Evolutionary conservation across 2,329 filamentous ascomycete species (phyloP).

Genomic region (Botryotinia calthae): DNA sequence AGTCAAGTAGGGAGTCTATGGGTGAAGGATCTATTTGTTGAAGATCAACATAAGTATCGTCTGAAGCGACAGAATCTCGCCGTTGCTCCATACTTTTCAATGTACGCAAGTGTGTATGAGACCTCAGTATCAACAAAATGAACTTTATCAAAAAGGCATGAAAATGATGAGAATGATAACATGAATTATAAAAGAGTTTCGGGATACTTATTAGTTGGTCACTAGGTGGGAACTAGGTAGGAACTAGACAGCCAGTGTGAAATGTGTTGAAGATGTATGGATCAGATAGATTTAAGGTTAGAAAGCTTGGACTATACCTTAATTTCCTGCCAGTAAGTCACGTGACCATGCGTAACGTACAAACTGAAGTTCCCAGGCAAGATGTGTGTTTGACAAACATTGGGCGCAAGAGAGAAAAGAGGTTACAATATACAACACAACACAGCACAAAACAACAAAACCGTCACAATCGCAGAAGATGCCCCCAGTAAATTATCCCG

Average conservation of each 20-base stretch:
- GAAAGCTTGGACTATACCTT: conserved; percentile 32
- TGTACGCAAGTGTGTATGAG: background rate
- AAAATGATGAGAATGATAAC: conserved; percentile 4
- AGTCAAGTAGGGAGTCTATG: conserved; percentile 56
- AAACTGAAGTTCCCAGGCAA: background rate
- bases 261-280: conserved; percentile 27
- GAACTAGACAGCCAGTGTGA: conserved; percentile 3
- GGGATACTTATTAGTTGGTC: background rate
- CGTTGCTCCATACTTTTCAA: conserved; percentile 4
- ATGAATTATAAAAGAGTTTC: background rate
- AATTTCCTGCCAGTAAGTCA: background rate
- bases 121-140: background rate
- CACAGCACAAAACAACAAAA: background rate
- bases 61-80: conserved; percentile 45
- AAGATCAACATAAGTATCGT: conserved; percentile 62
- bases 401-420: background rate
- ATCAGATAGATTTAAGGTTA: conserved; percentile 24
- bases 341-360: background rate
- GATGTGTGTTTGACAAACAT: conserved; percentile 14
- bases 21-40: conserved; percentile 80
- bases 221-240: conserved; percentile 2
- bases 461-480: conserved; percentile 41
- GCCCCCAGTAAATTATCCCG: conserved; percentile 51
- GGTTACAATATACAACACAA: background rate
- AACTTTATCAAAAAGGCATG: background rate